Conservation (phyloP, 495 filamentous ascomycete genomes). For the Achaetomiella virescens region DNA sequence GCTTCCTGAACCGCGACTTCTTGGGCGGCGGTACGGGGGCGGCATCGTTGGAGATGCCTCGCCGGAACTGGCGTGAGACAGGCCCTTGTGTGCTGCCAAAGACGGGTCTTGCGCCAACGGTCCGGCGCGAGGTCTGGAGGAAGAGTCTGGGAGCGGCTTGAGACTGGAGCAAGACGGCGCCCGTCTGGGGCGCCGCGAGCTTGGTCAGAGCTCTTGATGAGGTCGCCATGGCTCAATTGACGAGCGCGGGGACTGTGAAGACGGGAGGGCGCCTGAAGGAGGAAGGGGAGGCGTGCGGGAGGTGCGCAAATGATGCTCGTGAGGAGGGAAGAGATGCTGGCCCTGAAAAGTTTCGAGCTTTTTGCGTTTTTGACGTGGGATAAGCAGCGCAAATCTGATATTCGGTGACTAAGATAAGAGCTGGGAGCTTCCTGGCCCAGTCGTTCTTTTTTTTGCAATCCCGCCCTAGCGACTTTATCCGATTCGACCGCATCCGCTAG, state of each 20-base stretch:
- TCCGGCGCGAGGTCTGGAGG: conserved; percentile 21
- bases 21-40: conserved; percentile 29
- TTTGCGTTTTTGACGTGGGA: conserved; percentile 1
- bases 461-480: conserved; percentile 12
- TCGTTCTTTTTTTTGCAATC: conserved; percentile 8
- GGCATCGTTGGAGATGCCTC: conserved; percentile 36
- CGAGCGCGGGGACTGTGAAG: conserved; percentile 9
- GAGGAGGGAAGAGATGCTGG: neutral
- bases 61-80: conserved; percentile 33
- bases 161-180: conserved; percentile 20
- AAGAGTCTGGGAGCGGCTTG: conserved; percentile 24
- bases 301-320: neutral
- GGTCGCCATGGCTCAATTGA: conserved; percentile 32
- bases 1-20: conserved; percentile 36
- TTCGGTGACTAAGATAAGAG: conserved; percentile 17
- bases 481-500: conserved; percentile 10
- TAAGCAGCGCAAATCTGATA: conserved; percentile 13
- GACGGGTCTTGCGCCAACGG: conserved; percentile 18
- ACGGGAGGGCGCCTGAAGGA: neutral
- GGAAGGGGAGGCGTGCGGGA: neutral
- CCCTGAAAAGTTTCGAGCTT: conserved; percentile 1
- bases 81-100: conserved; percentile 17
- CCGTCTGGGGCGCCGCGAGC: conserved; percentile 23
- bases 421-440: conserved; percentile 9
- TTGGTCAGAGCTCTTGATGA: conserved; percentile 29